Evolutionary conservation across 345 rosid genomes (phyloP).

Genomic region (Crucihimalaya himalaica): DNA sequence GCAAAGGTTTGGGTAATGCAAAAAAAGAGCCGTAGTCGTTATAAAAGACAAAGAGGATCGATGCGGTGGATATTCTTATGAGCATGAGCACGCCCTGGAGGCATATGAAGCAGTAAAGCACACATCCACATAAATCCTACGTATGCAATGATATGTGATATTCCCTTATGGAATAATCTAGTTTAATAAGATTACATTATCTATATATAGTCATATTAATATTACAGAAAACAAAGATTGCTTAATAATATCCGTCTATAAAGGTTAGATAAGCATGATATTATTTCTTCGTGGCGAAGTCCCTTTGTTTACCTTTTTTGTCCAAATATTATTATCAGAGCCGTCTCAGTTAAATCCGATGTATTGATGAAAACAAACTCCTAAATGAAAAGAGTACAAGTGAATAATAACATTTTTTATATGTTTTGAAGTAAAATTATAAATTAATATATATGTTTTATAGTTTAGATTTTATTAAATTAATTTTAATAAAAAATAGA

Average conservation of each 20-base stretch:
- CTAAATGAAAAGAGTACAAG: too few species aligned
- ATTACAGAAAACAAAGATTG: neutral
- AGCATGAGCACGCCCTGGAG: neutral
- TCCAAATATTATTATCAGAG: too few species aligned
- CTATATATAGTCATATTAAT: neutral
- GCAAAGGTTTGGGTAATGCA: neutral
- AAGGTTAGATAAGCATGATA: neutral
- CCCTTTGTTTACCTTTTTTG: neutral
- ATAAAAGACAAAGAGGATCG: neutral
- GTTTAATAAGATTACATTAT: neutral
- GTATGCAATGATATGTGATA: conserved; percentile 20
- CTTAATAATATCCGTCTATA: neutral
- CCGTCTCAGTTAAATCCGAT: too few species aligned
- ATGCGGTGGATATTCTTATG: conserved; percentile 13
- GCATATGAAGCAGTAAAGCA: conserved; percentile 8
- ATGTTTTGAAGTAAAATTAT: too few species aligned
- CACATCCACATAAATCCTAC: neutral
- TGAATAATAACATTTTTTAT: too few species aligned
- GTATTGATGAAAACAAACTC: too few species aligned
- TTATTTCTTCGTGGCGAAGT: neutral
- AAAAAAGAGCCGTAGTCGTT: neutral
- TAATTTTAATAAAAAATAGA: too few species aligned
- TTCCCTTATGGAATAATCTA: neutral
- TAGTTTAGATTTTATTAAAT: too few species aligned
- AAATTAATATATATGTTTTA: too few species aligned